Evolutionary conservation across 805 yeast genomes (phyloP).

Genomic region (Suhomyces tanzawaensis): DNA sequence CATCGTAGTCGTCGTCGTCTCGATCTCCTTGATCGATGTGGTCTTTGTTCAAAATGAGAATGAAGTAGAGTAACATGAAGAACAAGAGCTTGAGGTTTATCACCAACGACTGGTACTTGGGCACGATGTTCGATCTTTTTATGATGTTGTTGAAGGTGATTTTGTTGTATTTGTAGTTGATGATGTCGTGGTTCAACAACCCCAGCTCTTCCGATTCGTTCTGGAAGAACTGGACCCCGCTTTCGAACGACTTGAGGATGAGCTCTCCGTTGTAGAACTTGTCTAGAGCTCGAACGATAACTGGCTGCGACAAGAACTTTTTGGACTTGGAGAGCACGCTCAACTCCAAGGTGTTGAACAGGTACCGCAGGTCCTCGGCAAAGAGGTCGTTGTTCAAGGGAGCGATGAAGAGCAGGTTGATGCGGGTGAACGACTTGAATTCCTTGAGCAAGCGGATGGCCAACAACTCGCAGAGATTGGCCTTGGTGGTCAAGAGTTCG

Average conservation of each 20-base stretch:
- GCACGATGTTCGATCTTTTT: constrained; percentile 33
- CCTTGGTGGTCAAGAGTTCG: constrained; percentile 42
- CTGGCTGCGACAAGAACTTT: constrained; percentile 51
- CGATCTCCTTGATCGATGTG: constrained; percentile 4
- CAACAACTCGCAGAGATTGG: constrained; percentile 51
- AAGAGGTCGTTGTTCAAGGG: constrained; percentile 42
- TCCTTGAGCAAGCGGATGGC: constrained; percentile 50
- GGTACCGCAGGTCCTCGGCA: constrained; percentile 13
- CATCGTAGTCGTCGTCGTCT: not conserved
- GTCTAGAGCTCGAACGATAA: constrained; percentile 44
- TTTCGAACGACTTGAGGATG: constrained; percentile 23
- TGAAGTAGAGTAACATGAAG: constrained; percentile 29
- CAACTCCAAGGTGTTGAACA: constrained; percentile 48
- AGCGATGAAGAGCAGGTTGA: constrained; percentile 44
- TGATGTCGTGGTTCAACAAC: constrained; percentile 13
- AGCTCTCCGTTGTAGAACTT: constrained; percentile 54
- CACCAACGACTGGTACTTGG: constrained; percentile 42
- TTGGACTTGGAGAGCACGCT: constrained; percentile 54
- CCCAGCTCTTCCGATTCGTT: constrained; percentile 9
- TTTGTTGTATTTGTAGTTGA: constrained; percentile 31
- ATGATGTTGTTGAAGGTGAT: constrained; percentile 30
- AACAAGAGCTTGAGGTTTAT: constrained; percentile 34
- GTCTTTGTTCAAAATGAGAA: constrained; percentile 27
- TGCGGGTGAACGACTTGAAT: constrained; percentile 40
- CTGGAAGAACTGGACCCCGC: constrained; percentile 4